Evolutionary conservation across 495 filamentous ascomycete species (phyloP).

Genomic region (Neurospora sp.): DNA sequence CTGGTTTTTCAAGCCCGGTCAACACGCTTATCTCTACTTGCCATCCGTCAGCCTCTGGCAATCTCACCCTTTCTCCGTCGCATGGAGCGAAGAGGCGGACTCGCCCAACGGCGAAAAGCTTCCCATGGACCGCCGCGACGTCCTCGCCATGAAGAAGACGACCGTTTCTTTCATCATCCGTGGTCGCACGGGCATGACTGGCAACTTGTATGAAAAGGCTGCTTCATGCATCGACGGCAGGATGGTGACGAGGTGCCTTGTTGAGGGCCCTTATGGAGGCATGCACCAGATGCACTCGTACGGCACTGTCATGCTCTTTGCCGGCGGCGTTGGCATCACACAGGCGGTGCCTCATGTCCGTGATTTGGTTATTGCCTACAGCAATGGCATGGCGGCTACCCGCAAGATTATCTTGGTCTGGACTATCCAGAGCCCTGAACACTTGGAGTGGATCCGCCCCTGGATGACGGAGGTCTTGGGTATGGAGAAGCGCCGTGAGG

Average conservation of each 20-base stretch:
- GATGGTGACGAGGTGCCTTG: constrained; percentile 50
- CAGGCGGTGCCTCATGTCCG: constrained; percentile 74
- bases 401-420: constrained; percentile 77
- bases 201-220: constrained; percentile 60
- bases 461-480: constrained; percentile 94
- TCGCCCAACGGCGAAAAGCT: constrained; percentile 39
- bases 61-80: constrained; percentile 57
- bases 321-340: constrained; percentile 81
- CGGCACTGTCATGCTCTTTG: constrained; percentile 78
- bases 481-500: constrained; percentile 71
- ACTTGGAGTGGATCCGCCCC: constrained; percentile 82
- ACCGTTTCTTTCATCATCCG: constrained; percentile 70
- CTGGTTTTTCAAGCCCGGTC: constrained; percentile 62
- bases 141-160: constrained; percentile 47
- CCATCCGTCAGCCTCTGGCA: constrained; percentile 62
- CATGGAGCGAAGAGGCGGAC: constrained; percentile 51
- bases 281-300: constrained; percentile 60
- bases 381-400: constrained; percentile 61
- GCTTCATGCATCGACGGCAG: constrained; percentile 45
- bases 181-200: constrained; percentile 76
- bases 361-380: constrained; percentile 60
- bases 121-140: constrained; percentile 46
- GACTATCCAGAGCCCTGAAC: constrained; percentile 80
- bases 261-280: constrained; percentile 79
- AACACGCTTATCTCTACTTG: constrained; percentile 76